Conservation (phyloP, 331 rosid genomes). For the Quercus tomentella region DNA sequence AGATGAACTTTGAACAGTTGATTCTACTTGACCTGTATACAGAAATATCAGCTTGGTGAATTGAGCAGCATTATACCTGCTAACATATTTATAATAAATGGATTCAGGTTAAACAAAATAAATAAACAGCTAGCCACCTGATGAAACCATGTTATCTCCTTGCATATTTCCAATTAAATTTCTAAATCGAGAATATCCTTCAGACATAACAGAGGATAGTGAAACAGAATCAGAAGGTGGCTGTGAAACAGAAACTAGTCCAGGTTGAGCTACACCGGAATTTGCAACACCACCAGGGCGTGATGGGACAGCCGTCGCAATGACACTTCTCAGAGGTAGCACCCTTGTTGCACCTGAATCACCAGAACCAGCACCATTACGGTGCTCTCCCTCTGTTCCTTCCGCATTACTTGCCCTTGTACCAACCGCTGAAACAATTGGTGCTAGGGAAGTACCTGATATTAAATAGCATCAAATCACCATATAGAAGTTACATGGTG, state of each 20-base stretch:
- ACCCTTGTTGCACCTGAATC: constrained; percentile 54
- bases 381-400: constrained; percentile 55
- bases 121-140: constrained; percentile 39
- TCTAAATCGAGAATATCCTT: constrained; percentile 51
- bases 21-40: constrained; percentile 49
- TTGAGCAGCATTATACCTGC: constrained; percentile 2
- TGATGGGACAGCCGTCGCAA: constrained; percentile 45
- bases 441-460: constrained; percentile 49
- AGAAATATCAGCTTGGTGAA: constrained; percentile 21
- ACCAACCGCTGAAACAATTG: constrained; percentile 65
- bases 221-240: constrained; percentile 52
- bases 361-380: constrained; percentile 45
- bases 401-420: constrained; percentile 74
- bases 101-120: background rate
- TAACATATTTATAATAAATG: constrained; percentile 3
- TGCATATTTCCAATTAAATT: constrained; percentile 47
- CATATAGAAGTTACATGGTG: constrained; percentile 6
- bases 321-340: constrained; percentile 56
- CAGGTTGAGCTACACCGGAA: constrained; percentile 39
- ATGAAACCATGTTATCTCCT: constrained; percentile 39
- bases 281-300: constrained; percentile 38
- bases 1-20: constrained; percentile 42
- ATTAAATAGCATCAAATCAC: constrained; percentile 22
- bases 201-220: constrained; percentile 55
- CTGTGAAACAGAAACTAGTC: constrained; percentile 52